Percentiles rank a stretch among this genome's conserved stretches.
Conservation (phyloP, 2,329 filamentous ascomycete species). For the Cladophialophora psammophila region DNA sequence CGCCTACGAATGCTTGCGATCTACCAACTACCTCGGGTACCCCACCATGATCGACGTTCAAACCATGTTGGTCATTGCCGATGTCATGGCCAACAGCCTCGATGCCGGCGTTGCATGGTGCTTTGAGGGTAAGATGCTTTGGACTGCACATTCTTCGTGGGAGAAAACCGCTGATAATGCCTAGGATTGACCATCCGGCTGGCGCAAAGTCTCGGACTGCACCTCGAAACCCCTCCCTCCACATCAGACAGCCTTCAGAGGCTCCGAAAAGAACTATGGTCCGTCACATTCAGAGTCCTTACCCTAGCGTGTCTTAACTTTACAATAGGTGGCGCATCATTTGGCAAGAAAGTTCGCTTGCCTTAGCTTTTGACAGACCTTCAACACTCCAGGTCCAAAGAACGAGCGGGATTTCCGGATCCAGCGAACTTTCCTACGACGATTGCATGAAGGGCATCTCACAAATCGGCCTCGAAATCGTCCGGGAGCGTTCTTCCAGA, state of each 20-base stretch:
- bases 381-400: constrained; percentile 33
- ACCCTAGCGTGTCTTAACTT: constrained; percentile 31
- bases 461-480: constrained; percentile 41
- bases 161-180: constrained; percentile 26
- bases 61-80: constrained; percentile 66
- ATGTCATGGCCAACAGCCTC: constrained; percentile 68
- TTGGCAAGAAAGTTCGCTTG: constrained; percentile 48
- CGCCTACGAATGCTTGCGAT: constrained; percentile 68
- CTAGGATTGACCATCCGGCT: constrained; percentile 44
- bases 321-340: constrained; percentile 46
- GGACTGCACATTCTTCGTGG: constrained; percentile 31
- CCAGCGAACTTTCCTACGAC: constrained; percentile 39
- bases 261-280: constrained; percentile 66
- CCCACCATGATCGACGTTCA: constrained; percentile 67
- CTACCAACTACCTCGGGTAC: constrained; percentile 68
- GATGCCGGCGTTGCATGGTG: constrained; percentile 69
- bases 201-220: constrained; percentile 47
- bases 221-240: constrained; percentile 24
- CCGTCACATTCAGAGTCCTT: constrained; percentile 59
- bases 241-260: constrained; percentile 49
- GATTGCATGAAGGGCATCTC: constrained; percentile 45
- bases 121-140: constrained; percentile 55
- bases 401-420: not conserved
- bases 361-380: constrained; percentile 46
- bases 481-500: constrained; percentile 58